Evolutionary conservation across 2,329 filamentous ascomycete species (phyloP).

Genomic region (Pseudogymnoascus sp.): DNA sequence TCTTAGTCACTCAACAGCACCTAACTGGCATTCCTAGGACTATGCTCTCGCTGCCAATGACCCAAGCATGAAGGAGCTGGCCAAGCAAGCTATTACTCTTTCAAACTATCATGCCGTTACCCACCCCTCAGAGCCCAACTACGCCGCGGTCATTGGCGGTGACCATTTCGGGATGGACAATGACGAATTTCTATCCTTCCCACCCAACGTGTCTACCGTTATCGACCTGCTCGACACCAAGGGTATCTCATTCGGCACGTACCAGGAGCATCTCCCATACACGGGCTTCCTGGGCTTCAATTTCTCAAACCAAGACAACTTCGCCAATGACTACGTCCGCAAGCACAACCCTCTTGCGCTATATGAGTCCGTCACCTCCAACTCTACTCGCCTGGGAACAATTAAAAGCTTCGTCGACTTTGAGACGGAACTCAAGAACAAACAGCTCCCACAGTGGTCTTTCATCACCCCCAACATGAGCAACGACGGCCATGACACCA

Average conservation of each 20-base stretch:
- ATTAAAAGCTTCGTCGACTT: conserved; percentile 58
- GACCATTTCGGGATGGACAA: conserved; percentile 47
- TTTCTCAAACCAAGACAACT: conserved; percentile 44
- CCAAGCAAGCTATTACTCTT: conserved; percentile 46
- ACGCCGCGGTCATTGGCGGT: conserved; percentile 47
- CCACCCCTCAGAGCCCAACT: conserved; percentile 55
- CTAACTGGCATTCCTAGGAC: neutral
- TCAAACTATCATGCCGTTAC: conserved; percentile 45
- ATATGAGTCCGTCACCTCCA: conserved; percentile 45
- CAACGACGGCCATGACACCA: conserved; percentile 55
- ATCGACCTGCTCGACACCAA: conserved; percentile 41
- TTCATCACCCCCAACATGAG: conserved; percentile 57
- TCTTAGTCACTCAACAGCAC: neutral
- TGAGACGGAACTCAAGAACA: conserved; percentile 44
- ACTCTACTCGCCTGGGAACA: conserved; percentile 42
- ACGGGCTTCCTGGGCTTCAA: conserved; percentile 37
- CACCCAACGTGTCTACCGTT: conserved; percentile 36
- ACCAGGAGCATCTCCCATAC: conserved; percentile 46
- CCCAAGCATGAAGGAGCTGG: conserved; percentile 38
- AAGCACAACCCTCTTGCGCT: conserved; percentile 51
- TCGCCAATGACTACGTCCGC: conserved; percentile 52
- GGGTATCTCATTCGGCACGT: conserved; percentile 41
- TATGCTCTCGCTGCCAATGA: conserved; percentile 20
- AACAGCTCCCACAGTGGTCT: conserved; percentile 55
- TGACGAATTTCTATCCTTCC: conserved; percentile 41